phyloP scores from a whole-genome alignment of 2,329 filamentous ascomycete species.

The Paracoccidioides lutzii region DNA sequence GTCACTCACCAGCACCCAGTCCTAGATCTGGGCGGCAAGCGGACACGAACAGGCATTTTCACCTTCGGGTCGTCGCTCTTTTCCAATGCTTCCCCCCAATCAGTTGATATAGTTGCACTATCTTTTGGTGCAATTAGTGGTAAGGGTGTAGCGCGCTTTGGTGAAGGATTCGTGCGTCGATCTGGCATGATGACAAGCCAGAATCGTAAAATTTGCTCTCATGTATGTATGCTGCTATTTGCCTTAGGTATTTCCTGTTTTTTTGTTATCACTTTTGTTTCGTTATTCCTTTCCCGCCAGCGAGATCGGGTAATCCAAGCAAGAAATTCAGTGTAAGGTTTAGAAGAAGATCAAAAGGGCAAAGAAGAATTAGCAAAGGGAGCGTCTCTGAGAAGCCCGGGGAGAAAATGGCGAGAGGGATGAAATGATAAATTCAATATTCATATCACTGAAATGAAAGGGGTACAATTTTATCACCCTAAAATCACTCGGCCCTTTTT shows the following conservation, averaged over 20 bases:
- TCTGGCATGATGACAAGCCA: slow-evolving; percentile 23
- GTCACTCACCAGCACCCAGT: slow-evolving; percentile 40
- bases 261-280: background rate
- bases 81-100: slow-evolving; percentile 20
- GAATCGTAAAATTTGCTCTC: background rate
- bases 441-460: background rate
- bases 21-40: slow-evolving; percentile 41
- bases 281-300: background rate
- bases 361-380: background rate
- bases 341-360: background rate
- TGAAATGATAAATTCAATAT: background rate
- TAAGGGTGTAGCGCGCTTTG: slow-evolving; percentile 26
- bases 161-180: slow-evolving; percentile 24
- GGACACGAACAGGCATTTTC: slow-evolving; percentile 29
- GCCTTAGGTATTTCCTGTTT: background rate
- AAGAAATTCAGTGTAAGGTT: background rate
- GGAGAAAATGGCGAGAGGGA: background rate
- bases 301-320: too few relatives aligned
- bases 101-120: slow-evolving; percentile 20
- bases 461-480: background rate
- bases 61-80: slow-evolving; percentile 14
- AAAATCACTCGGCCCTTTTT: background rate
- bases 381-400: background rate
- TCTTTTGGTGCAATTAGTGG: slow-evolving; percentile 36
- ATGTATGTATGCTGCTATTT: background rate